Evolutionary conservation across 2,329 filamentous ascomycete species (phyloP), one percentile per base, ranked within the genome.

Genomic region (Didymella segeticola): DNA sequence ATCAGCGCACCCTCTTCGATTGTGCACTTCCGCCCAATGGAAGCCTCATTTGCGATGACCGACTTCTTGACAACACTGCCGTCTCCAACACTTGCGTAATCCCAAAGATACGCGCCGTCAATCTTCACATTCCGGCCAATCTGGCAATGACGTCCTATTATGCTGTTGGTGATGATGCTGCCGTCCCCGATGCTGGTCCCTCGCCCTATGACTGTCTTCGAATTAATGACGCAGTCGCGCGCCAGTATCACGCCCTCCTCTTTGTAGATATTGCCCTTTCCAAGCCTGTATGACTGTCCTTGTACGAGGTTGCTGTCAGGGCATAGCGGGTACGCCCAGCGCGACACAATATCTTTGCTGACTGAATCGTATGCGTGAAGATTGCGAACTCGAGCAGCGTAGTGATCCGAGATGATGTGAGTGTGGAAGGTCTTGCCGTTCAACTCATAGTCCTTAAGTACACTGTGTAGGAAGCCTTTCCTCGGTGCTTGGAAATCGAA

Each of bases 401-500:
- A 99, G 54, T 91, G 86, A 45, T 92, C 85, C 29, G 86, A 84
- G 37, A 96, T 80, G 60, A 98, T 88, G 66, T 98, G 89, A 2
- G 91, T 89, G 72, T 97, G 92, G 46, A 99, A 91, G n/a, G 91
- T 92, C 79, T 98, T 96, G 54, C 93, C 93, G 73, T 98, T 98
- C 51, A 98, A 81, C 72, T 99, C 95, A 79, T 91, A 96, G 73
- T 99, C 95, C 78, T 97, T 97, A 47, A 99, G 79, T 1, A 98
- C 92, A 54, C 93, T 93, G 71, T 93, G 90, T 29, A 99, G 77
- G 67, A 96, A 97, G 67, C 96, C 91, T 66, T 88, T 89, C 48
- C 93, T 85, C 1, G 93, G 91, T 7, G 92, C 83, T 72, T 97
- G 92, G 74, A 96, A 98, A 74, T 99, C 93, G 67, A 98, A 99